phyloP scores from a whole-genome alignment of 306 rosid genomes.

The Sophora flavescens region DNA sequence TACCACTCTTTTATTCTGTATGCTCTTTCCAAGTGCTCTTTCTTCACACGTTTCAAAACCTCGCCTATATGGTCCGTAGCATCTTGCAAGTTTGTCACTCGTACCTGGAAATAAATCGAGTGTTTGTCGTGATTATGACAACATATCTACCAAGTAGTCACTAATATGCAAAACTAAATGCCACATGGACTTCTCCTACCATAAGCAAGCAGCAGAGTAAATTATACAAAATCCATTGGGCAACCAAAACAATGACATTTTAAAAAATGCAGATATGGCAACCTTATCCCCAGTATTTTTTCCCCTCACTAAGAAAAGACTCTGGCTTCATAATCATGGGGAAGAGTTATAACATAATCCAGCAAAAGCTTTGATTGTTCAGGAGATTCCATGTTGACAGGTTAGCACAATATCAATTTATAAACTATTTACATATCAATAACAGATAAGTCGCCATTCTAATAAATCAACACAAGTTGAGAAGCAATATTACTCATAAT shows the following conservation, averaged over 20 bases:
- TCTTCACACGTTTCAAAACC: slow-evolving; percentile 94
- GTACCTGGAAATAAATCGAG: slow-evolving; percentile 65
- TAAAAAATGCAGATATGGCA: not conserved
- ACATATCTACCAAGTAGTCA: not conserved
- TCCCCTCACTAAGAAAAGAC: not conserved
- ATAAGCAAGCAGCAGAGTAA: slow-evolving; percentile 14
- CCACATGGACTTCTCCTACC: not conserved
- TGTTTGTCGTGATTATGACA: slow-evolving; percentile 3
- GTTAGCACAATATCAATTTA: not conserved
- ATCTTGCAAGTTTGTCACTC: slow-evolving; percentile 93
- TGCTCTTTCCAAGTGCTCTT: slow-evolving; percentile 84
- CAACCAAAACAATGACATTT: not conserved
- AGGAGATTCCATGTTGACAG: not conserved
- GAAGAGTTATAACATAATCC: not conserved
- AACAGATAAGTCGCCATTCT: not conserved
- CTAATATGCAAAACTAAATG: slow-evolving; percentile 31
- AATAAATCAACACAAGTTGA: not conserved
- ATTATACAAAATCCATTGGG: not conserved
- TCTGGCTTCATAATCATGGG: not conserved
- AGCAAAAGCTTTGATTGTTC: not conserved
- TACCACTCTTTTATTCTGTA: slow-evolving; percentile 85
- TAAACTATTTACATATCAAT: slow-evolving; percentile 7
- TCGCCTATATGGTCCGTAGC: slow-evolving; percentile 95
- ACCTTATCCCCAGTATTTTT: not conserved
- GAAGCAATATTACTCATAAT: slow-evolving; percentile 22